These are phyloP conservation scores for Adansonia madagascariensis DNA, from an alignment of 441 rosid species.

Conservation along the genomic window DNA sequence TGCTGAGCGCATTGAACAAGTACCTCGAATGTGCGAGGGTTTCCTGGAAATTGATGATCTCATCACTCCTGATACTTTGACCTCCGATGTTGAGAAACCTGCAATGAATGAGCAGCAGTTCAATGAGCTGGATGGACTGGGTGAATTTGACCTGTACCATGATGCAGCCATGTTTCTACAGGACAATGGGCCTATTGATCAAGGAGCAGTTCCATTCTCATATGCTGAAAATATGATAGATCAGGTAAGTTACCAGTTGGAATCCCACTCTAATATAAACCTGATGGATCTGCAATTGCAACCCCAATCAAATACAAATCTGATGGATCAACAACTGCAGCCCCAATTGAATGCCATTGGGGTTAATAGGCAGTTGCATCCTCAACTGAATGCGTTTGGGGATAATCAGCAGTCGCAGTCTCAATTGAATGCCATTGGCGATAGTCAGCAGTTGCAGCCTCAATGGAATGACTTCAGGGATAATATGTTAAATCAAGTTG, in stretches of 20 bases:
- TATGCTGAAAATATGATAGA: conserved; percentile 33
- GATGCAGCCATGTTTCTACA: conserved; percentile 65
- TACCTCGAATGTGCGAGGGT: conserved; percentile 44
- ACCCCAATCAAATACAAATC: conserved; percentile 18
- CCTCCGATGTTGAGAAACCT: conserved; percentile 36
- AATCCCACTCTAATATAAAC: conserved; percentile 25
- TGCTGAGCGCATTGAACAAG: conserved; percentile 31
- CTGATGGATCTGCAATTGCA: conserved; percentile 29
- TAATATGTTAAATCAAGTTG: conserved; percentile 34
- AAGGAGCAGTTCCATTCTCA: conserved; percentile 35
- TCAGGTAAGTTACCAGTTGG: conserved; percentile 36
- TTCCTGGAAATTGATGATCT: conserved; percentile 88
- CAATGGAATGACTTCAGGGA: conserved; percentile 22
- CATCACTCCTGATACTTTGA: conserved; percentile 39
- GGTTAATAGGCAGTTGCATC: neutral
- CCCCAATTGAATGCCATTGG: neutral
- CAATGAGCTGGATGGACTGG: conserved; percentile 47
- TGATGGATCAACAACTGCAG: conserved; percentile 28
- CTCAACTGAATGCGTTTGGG: neutral
- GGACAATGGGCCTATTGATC: conserved; percentile 50
- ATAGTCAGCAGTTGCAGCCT: conserved; percentile 19
- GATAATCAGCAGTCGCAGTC: neutral
- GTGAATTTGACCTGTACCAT: conserved; percentile 57
- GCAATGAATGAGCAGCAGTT: conserved; percentile 37
- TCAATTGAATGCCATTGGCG: conserved; percentile 26